phyloP scores from a whole-genome alignment of 192 early-diverging fungal genomes.

The Coemansia sp. region DNA sequence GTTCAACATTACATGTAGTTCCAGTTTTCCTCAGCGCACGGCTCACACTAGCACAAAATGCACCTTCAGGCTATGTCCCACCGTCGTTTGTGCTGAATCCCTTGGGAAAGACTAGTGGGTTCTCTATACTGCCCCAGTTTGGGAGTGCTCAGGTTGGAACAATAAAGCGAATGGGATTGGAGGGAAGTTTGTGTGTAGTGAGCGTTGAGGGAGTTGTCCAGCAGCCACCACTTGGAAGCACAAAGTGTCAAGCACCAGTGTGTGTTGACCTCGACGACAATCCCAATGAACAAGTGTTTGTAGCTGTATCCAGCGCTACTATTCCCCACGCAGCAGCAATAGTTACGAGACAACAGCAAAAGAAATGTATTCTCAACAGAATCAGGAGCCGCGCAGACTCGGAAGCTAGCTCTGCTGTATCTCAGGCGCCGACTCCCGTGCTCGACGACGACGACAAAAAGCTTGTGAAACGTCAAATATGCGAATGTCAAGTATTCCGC shows the following conservation, averaged over 20 bases:
- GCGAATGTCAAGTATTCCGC: slow-evolving; percentile 14
- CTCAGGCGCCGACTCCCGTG: background rate
- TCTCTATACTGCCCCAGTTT: slow-evolving; percentile 36
- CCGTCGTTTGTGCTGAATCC: slow-evolving; percentile 21
- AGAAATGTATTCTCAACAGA: background rate
- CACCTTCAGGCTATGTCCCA: slow-evolving; percentile 24
- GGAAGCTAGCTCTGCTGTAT: background rate
- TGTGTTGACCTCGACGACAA: slow-evolving; percentile 30
- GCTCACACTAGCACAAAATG: slow-evolving; percentile 12
- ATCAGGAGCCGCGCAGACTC: background rate
- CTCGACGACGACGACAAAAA: background rate
- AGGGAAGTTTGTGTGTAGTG: slow-evolving; percentile 32
- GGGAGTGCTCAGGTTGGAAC: slow-evolving; percentile 38
- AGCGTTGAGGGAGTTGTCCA: slow-evolving; percentile 42
- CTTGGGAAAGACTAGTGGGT: slow-evolving; percentile 5
- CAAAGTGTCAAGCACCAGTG: slow-evolving; percentile 21
- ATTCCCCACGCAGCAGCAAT: background rate
- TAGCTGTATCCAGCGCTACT: slow-evolving; percentile 10
- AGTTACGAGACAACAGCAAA: background rate
- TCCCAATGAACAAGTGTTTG: slow-evolving; percentile 25
- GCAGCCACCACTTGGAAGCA: slow-evolving; percentile 32
- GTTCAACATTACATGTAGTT: slow-evolving; percentile 3
- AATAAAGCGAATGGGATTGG: background rate
- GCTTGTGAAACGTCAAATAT: background rate
- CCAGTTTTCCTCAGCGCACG: slow-evolving; percentile 21